Evolutionary conservation across 495 filamentous ascomycete species (phyloP), one percentile per base, ranked within the genome.

Genomic region (Terfezia boudieri): DNA sequence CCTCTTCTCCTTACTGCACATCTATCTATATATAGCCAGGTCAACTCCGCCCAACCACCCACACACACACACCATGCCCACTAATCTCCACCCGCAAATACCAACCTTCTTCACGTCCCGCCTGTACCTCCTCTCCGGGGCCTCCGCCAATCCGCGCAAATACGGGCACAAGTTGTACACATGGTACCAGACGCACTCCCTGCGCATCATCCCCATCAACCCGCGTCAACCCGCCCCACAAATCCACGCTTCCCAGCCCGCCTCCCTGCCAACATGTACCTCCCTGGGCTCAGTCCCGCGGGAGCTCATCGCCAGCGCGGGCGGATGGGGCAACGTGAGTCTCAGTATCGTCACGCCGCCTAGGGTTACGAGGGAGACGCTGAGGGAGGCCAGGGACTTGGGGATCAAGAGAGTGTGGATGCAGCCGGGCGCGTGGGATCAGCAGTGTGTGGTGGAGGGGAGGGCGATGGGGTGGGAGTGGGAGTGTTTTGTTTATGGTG

Each of bases 61-160:
- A n/a, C n/a, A n/a, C n/a, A 26, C 5, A 5, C 26, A 2, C 26
- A 26, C 26, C 26, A 5, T 5, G 26, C 2, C 26, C 26, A 5
- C 37, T 71, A 52, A 72, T 75, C 60, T 75, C 82, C 60, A 68
- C 74, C 51, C 72, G 77, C 35, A 80, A 7, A 2, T 87, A 49
- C 76, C 76, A 55, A 71, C 73, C 9, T 95, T 98, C 74, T 93
- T 98, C 73, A 73, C 75, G 26, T 82, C 83, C 16, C 75, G 82
- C 37, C 73, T 75, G 58, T 98, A 86, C 65, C 89, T 88, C 52
- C 89, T 98, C 46, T 86, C 89, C 37, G 89, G 89, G 57, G 90
- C 90, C 6, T 85, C 80, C 69, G 82, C 80, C 49, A 84, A 90
- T 67, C 68, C 83, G 51, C 67, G 71, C 57, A 94, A 94, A 66